Base-by-base conservation (phyloP, 2,329 filamentous ascomycete genomes). In the Dactylonectria estremocensis region DNA sequence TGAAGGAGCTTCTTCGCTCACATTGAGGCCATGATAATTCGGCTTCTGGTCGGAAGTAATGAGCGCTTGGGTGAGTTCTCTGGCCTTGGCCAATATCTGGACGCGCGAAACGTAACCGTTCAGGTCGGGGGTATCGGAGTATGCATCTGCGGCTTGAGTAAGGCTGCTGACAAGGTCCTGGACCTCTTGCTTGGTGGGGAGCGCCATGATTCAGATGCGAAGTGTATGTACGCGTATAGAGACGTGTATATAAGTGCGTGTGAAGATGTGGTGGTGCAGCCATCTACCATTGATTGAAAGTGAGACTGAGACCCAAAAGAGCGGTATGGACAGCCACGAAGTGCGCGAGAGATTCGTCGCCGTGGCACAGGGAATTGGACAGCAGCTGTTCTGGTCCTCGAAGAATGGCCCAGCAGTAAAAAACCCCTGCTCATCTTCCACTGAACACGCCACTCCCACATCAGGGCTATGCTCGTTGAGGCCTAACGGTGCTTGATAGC, bases 21-120 rank as follows among this genome's bases (percentile, higher is more conserved):
- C 77, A 58, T 80, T 76, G 22, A 80, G 70, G 8, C 77, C 77
- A 68, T 80, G 78, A 46, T 79, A 77, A 48, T 78, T 78, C n/a
- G 77, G 77, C 16, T 70, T 73, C 69, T 76, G 71, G 31, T 80
- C 77, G 1, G 77, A 72, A 1, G 74, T 66, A 40, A 75, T 72
- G 33, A 79, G 66, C 8, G 77, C 64, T 24, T 76, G 69, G 7
- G 72, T 73, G 18, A 80, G 64, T n/a, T 72, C 37, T 61, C 74
- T 77, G 4, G 73, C 73, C 53, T 73, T 75, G 10, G 70, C 69
- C 16, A 78, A 74, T n/a, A 78, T 70, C 43, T 76, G 71, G 11
- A 74, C 71, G 1, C 77, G 73, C 4, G 74, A 73, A 49, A 77
- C 70, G 60, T 77, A 71, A 18, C 73, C 74, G 3, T 67, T 48